Percentiles rank a stretch among this genome's conserved stretches.
These are phyloP conservation scores for Simplicillium sp. DNA, from an alignment of 2,329 filamentous ascomycete species.

Conservation along the genomic window DNA sequence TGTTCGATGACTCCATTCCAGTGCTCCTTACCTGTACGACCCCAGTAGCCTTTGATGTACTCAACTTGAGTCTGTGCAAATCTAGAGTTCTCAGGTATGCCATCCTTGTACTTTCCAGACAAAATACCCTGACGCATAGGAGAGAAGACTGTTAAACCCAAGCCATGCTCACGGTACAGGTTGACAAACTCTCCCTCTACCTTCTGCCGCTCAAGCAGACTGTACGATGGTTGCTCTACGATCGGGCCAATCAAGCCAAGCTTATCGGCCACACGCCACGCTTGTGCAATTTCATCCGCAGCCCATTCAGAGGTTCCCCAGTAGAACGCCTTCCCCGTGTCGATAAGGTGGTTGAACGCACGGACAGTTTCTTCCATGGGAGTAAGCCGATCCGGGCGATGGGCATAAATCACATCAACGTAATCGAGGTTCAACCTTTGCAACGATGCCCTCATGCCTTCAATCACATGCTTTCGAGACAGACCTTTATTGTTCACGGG, in stretches of 20 bases:
- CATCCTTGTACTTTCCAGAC: conserved; percentile 59
- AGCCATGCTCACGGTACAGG: conserved; percentile 49
- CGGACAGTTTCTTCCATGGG: conserved; percentile 64
- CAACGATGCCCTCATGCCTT: conserved; percentile 52
- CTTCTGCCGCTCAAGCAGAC: conserved; percentile 49
- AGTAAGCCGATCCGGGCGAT: conserved; percentile 57
- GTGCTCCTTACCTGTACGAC: conserved; percentile 7
- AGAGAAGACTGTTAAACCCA: conserved; percentile 54
- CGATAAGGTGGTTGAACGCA: conserved; percentile 61
- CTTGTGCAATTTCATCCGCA: conserved; percentile 55
- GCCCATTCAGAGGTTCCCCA: conserved; percentile 64
- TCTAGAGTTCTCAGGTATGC: conserved; percentile 49
- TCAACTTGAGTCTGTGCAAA: conserved; percentile 44
- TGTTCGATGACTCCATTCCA: conserved; percentile 49
- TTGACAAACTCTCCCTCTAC: conserved; percentile 55
- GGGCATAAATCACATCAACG: conserved; percentile 61
- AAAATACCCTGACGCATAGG: conserved; percentile 50
- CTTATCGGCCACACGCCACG: conserved; percentile 50
- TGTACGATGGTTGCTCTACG: conserved; percentile 60
- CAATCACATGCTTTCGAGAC: conserved; percentile 60
- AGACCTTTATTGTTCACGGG: conserved; percentile 58
- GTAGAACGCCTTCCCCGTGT: conserved; percentile 59
- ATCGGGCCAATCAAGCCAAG: conserved; percentile 53
- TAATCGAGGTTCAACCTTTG: conserved; percentile 48
- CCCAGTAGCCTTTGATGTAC: conserved; percentile 25